phyloP scores from a whole-genome alignment of 257 asterid genomes.

The Agastache rugosa region DNA sequence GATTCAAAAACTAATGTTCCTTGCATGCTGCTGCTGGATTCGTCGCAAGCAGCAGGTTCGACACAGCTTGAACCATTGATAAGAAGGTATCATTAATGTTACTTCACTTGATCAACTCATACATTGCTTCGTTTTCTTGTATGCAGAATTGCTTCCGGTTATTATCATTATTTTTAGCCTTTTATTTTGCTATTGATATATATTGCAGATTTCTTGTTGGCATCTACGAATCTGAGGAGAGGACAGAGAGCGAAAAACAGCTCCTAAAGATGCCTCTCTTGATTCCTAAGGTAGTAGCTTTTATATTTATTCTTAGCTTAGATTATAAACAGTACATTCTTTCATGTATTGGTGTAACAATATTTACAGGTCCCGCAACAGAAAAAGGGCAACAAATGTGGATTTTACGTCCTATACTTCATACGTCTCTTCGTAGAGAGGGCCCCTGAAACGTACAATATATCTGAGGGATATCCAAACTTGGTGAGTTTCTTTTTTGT shows the following conservation, averaged over 20 bases:
- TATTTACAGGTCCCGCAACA: slow-evolving; percentile 71
- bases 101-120: neutral
- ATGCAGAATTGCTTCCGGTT: neutral
- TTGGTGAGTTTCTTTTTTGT: slow-evolving; percentile 51
- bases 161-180: neutral
- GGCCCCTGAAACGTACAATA: slow-evolving; percentile 59
- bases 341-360: neutral
- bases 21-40: slow-evolving; percentile 75
- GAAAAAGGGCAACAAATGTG: slow-evolving; percentile 65
- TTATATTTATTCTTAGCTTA: slow-evolving; percentile 8
- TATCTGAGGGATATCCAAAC: slow-evolving; percentile 68
- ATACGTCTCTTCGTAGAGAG: slow-evolving; percentile 53
- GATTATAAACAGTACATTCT: slow-evolving; percentile 1
- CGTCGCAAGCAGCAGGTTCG: slow-evolving; percentile 52
- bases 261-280: slow-evolving; percentile 53
- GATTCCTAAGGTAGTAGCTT: slow-evolving; percentile 59
- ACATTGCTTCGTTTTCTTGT: neutral
- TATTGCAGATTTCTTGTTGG: slow-evolving; percentile 57
- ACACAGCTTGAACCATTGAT: slow-evolving; percentile 57
- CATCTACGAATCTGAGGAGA: slow-evolving; percentile 44
- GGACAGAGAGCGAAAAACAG: slow-evolving; percentile 40
- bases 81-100: slow-evolving; percentile 48
- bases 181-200: neutral
- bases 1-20: slow-evolving; percentile 47
- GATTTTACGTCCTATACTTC: slow-evolving; percentile 58